Evolutionary conservation across 495 filamentous ascomycete genomes (phyloP).

Genomic region (Niebla homalea): DNA sequence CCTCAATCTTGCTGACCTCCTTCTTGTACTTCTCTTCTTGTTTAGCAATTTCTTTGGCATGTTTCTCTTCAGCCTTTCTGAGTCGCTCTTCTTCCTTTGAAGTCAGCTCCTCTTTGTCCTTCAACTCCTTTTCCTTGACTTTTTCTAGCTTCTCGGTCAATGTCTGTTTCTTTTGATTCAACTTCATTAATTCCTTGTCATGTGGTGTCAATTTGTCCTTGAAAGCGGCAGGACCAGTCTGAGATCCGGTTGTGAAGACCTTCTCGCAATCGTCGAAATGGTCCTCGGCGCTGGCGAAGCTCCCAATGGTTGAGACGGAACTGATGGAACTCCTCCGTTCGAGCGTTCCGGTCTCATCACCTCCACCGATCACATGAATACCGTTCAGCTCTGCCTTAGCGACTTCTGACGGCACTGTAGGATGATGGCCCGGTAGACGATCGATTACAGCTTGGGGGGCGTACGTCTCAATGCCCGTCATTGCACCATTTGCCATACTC

Average conservation of each 20-base stretch:
- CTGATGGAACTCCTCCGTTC: constrained; percentile 18
- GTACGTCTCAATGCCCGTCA: constrained; percentile 27
- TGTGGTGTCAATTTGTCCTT: constrained; percentile 30
- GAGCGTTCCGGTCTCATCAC: constrained; percentile 21
- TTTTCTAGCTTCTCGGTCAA: constrained; percentile 54
- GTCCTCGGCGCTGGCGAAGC: constrained; percentile 27
- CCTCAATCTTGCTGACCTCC: constrained; percentile 49
- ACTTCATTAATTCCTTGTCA: constrained; percentile 63
- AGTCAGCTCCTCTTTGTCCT: constrained; percentile 31
- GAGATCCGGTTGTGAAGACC: constrained; percentile 6
- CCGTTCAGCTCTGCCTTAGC: neutral
- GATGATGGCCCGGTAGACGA: constrained; percentile 30
- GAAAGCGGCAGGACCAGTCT: neutral
- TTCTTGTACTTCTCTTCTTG: constrained; percentile 51
- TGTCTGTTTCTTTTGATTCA: constrained; percentile 55
- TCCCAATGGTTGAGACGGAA: constrained; percentile 13
- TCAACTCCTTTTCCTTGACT: constrained; percentile 30
- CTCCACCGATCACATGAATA: constrained; percentile 2
- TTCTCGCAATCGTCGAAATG: constrained; percentile 15
- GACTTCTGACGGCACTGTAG: constrained; percentile 6
- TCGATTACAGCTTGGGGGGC: constrained; percentile 37
- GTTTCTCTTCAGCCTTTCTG: constrained; percentile 42
- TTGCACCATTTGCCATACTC: constrained; percentile 30
- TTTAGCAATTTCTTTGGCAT: constrained; percentile 45
- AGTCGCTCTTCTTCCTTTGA: constrained; percentile 34